Percentiles rank a stretch among this genome's conserved stretches.
Conservation (phyloP, 352 stramenopile genomes). For the Globisporangium spinosum region DNA sequence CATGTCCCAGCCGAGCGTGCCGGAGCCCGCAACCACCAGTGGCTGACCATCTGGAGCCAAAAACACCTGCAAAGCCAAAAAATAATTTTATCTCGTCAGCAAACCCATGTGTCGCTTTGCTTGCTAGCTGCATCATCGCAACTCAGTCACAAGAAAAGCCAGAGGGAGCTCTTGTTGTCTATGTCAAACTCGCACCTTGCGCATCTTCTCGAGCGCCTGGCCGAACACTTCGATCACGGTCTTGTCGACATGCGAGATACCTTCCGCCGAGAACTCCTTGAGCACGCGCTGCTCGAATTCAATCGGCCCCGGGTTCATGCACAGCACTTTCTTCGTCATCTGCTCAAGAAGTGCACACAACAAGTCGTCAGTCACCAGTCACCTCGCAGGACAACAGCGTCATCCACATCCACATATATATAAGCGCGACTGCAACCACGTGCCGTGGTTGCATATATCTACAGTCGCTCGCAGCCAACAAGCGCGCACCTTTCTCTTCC, state of each 20-base stretch:
- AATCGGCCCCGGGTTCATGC: constrained; percentile 82
- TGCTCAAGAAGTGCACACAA: neutral
- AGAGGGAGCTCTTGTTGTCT: neutral
- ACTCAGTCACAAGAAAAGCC: neutral
- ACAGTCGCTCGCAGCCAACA: neutral
- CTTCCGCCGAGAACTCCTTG: constrained; percentile 60
- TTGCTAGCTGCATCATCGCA: neutral
- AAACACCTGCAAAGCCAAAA: constrained; percentile 30
- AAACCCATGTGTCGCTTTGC: neutral
- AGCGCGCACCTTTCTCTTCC: constrained; percentile 3
- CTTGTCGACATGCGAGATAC: constrained; percentile 81
- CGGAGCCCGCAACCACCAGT: constrained; percentile 61
- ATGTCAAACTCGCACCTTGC: constrained; percentile 28
- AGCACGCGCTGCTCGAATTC: constrained; percentile 79
- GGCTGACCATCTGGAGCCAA: constrained; percentile 66
- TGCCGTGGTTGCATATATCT: neutral
- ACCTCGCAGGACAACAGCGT: neutral
- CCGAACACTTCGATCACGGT: constrained; percentile 72
- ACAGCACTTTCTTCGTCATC: constrained; percentile 75
- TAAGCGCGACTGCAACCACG: neutral
- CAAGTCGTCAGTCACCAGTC: neutral
- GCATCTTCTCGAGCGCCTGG: constrained; percentile 78
- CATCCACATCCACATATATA: neutral
- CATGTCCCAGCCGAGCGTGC: constrained; percentile 79
- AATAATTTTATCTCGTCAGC: neutral